phyloP scores from a whole-genome alignment of 2,329 filamentous ascomycete genomes.

The Pezicula rhizophila region DNA sequence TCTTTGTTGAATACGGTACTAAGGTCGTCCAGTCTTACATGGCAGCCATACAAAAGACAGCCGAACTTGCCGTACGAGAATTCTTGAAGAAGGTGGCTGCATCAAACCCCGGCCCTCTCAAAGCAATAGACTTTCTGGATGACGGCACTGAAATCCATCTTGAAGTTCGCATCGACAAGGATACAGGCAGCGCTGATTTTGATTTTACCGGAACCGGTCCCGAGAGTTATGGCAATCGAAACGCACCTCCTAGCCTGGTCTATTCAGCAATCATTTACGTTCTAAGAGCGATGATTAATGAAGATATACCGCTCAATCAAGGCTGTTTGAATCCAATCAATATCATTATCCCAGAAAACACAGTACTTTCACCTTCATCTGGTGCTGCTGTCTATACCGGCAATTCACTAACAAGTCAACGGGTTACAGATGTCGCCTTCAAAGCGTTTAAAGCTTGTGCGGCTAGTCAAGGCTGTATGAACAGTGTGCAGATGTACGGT shows the following conservation, averaged over 20 bases:
- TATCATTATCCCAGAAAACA: constrained; percentile 61
- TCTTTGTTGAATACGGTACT: constrained; percentile 70
- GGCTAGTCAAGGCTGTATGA: constrained; percentile 73
- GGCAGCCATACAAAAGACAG: constrained; percentile 49
- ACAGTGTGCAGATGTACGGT: constrained; percentile 73
- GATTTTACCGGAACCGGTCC: constrained; percentile 70
- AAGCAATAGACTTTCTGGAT: constrained; percentile 67
- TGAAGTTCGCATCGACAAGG: constrained; percentile 49
- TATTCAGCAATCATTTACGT: constrained; percentile 80
- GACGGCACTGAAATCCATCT: not conserved
- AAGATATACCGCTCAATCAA: constrained; percentile 78
- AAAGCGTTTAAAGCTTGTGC: constrained; percentile 72
- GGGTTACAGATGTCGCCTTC: constrained; percentile 73
- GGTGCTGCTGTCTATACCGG: constrained; percentile 73
- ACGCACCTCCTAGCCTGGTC: constrained; percentile 72
- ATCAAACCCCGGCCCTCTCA: constrained; percentile 59
- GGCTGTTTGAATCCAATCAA: constrained; percentile 70
- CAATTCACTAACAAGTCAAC: constrained; percentile 70
- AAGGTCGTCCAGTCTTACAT: constrained; percentile 74
- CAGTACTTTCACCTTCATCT: constrained; percentile 65
- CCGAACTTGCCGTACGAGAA: not conserved
- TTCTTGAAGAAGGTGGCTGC: constrained; percentile 40
- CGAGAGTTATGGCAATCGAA: constrained; percentile 69
- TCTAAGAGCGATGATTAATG: constrained; percentile 66
- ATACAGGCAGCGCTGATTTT: constrained; percentile 67